phyloP scores from a whole-genome alignment of 148 eudicot genomes.

The Rhododendron molle region DNA sequence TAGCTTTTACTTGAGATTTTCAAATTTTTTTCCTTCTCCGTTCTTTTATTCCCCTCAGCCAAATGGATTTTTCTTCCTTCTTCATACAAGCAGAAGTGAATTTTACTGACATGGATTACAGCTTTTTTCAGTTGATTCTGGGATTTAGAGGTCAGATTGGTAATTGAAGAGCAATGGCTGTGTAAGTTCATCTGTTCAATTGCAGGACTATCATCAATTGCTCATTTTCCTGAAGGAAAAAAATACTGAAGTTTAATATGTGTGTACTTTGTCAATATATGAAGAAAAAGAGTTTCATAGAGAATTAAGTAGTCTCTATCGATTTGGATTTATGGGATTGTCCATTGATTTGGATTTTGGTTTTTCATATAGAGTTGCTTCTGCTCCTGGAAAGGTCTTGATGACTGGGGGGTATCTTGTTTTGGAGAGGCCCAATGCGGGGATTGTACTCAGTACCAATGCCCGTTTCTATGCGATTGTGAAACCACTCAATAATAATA shows the following conservation, averaged over 20 bases:
- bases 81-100: not conserved
- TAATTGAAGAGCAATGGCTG: slow-evolving; percentile 25
- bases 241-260: too few relatives aligned
- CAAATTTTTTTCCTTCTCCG: not conserved
- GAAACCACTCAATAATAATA: slow-evolving; percentile 60
- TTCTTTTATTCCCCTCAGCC: not conserved
- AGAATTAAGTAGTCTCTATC: not conserved
- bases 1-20: not conserved
- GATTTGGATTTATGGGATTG: not conserved
- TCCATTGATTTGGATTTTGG: not conserved
- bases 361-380: slow-evolving; percentile 60
- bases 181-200: slow-evolving; percentile 21
- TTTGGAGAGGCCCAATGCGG: slow-evolving; percentile 94
- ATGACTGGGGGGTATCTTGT: slow-evolving; percentile 59
- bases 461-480: slow-evolving; percentile 86
- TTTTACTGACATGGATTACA: not conserved
- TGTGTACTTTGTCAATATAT: not conserved
- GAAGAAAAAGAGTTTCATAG: not conserved
- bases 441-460: slow-evolving; percentile 90
- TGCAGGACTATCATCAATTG: not conserved
- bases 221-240: not conserved
- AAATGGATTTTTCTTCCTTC: not conserved
- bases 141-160: not conserved
- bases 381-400: slow-evolving; percentile 64
- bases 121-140: slow-evolving; percentile 9